Evolutionary conservation across 805 yeast species (phyloP).

Genomic region (Starmerella asiatica): DNA sequence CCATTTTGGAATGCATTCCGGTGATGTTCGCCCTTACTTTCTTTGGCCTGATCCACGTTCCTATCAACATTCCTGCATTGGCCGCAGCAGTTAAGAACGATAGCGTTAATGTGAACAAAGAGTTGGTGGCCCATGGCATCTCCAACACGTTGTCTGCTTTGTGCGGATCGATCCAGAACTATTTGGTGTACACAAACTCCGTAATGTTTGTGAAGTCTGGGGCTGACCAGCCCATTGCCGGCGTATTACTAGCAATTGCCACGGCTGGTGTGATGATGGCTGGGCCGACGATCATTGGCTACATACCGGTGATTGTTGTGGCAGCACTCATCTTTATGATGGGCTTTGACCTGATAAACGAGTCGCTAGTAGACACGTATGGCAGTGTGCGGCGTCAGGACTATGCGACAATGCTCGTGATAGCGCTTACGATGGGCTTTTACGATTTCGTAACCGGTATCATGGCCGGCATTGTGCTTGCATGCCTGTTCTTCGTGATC

Average conservation of each 20-base stretch:
- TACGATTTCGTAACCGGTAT: slow-evolving; percentile 93
- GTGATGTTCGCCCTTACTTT: slow-evolving; percentile 92
- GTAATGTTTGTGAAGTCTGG: slow-evolving; percentile 88
- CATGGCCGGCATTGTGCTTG: slow-evolving; percentile 75
- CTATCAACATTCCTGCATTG: slow-evolving; percentile 93
- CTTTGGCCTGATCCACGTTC: slow-evolving; percentile 91
- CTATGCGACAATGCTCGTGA: slow-evolving; percentile 67
- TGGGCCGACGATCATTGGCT: slow-evolving; percentile 89
- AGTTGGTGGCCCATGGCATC: slow-evolving; percentile 86
- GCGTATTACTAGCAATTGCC: slow-evolving; percentile 72
- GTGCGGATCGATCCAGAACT: slow-evolving; percentile 82
- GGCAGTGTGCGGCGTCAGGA: slow-evolving; percentile 66
- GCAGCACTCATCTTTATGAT: slow-evolving; percentile 80
- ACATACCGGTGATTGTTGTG: slow-evolving; percentile 89
- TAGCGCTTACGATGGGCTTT: slow-evolving; percentile 89
- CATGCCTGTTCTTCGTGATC: slow-evolving; percentile 89
- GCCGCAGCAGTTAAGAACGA: slow-evolving; percentile 80
- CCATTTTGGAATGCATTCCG: slow-evolving; percentile 58
- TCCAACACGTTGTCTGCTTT: slow-evolving; percentile 77
- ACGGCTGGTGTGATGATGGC: slow-evolving; percentile 69
- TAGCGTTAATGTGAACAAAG: slow-evolving; percentile 74
- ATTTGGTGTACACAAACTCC: slow-evolving; percentile 87
- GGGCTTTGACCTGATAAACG: slow-evolving; percentile 81
- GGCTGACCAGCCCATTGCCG: slow-evolving; percentile 79
- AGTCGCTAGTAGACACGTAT: slow-evolving; percentile 72